Conservation (phyloP, 2,329 filamentous ascomycete genomes). For the Penicillium sp. region DNA sequence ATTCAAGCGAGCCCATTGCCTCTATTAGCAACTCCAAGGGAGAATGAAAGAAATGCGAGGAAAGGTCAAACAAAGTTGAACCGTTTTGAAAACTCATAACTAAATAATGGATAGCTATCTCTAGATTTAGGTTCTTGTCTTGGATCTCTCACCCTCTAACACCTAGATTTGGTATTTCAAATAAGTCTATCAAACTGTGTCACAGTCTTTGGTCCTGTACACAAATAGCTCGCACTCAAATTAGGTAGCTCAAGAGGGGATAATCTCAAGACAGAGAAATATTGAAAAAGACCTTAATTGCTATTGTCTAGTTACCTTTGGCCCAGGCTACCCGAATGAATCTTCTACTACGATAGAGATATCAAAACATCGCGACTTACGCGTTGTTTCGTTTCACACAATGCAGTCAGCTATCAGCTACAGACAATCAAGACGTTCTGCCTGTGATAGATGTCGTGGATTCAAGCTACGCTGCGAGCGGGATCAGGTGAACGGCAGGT, state of each 20-base stretch:
- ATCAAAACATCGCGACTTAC: too few relatives aligned
- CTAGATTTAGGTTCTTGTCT: not conserved
- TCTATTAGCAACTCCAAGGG: too few relatives aligned
- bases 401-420: conserved; percentile 27
- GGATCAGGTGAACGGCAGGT: conserved; percentile 23
- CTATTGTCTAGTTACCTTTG: not conserved
- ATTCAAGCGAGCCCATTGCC: too few relatives aligned
- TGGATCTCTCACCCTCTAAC: not conserved
- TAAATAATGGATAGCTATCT: too few relatives aligned
- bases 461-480: conserved; percentile 30
- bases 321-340: not conserved
- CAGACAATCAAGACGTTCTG: conserved; percentile 27
- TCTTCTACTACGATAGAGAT: not conserved
- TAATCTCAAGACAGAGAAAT: not conserved
- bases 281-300: not conserved
- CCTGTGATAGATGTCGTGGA: conserved; percentile 29
- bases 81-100: too few relatives aligned
- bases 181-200: not conserved
- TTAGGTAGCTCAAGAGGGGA: not conserved
- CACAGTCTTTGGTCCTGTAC: not conserved
- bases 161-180: not conserved
- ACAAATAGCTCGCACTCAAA: not conserved
- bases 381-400: not conserved
- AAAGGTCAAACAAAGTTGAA: too few relatives aligned
- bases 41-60: too few relatives aligned